These are phyloP conservation scores for Casuarina glauca DNA, from an alignment of 306 rosid species.

Conservation along the genomic window DNA sequence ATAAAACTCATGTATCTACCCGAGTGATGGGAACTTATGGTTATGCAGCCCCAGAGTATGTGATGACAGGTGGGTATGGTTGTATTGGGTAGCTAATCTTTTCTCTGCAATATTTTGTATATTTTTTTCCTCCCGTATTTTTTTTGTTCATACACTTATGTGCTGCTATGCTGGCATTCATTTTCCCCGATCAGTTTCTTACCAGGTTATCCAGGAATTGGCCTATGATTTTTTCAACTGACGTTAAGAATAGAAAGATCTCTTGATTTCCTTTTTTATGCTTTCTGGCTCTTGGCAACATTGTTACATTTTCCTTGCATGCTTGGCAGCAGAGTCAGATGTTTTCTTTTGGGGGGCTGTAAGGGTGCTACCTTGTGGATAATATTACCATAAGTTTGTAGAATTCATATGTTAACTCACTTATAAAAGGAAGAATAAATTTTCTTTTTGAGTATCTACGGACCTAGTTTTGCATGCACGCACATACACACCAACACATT, in stretches of 20 bases:
- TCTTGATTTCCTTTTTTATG: not conserved
- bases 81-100: not conserved
- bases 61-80: slow-evolving; percentile 57
- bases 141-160: not conserved
- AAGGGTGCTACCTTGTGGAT: not conserved
- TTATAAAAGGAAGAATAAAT: too few species aligned
- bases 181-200: not conserved
- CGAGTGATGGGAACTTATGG: slow-evolving; percentile 64
- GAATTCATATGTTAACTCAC: not conserved
- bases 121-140: not conserved
- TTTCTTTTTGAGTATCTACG: too few species aligned
- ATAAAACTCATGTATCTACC: slow-evolving; percentile 59
- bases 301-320: not conserved
- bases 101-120: not conserved
- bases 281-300: not conserved
- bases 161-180: not conserved
- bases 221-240: not conserved
- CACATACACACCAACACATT: too few species aligned
- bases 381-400: not conserved
- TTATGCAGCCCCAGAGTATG: slow-evolving; percentile 69
- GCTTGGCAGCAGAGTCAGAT: not conserved
- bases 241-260: not conserved
- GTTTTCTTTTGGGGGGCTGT: not conserved
- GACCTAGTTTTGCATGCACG: too few species aligned
- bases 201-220: not conserved